Evolutionary conservation across 2,329 filamentous ascomycete species (phyloP), one percentile per base, ranked within the genome.

Genomic region (Apiospora arundinis): DNA sequence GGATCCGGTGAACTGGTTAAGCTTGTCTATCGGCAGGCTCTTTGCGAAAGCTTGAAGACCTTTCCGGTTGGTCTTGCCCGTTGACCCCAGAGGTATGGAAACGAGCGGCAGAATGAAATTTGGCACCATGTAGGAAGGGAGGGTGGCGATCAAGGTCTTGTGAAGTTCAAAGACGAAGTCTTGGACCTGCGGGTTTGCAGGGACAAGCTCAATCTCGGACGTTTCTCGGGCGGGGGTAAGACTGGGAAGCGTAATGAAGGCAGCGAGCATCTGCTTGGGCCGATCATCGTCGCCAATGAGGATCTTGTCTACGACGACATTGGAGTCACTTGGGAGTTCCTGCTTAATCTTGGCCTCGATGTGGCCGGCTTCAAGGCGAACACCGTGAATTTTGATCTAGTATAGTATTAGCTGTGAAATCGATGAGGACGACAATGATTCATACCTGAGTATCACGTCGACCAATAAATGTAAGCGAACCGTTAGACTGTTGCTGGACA

Each of bases 391-490:
- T 42, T 70, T 70, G 56, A 63, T 63, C 56, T 63, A 23, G 5
- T 4, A 14, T 1, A 21, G 23, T 14, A 37, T 70, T 65, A 70
- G 52, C 48, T 14, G 14, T 45, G 12, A 45, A 16, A 45, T 1
- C 18, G 6, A 2, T 32, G n/a, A 8, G 21, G 1, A 11, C 8
- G 56, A 63, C 4, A 18, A 5, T 23, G 8, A 0, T 37, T n/a
- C 32, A 12, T 63, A 84, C 75, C 60, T 82, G 80, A 1, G 77
- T 78, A 71, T 84, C 82, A 14, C 81, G 79, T 8, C 82, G 80
- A 9, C 81, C 79, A 3, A 77, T 63, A 70, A 80, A 77, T 2
- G 74, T 71, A 11, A 84, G 67, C 0, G 75, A 68, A 28, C 82
- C 82, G 52, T 80, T 77, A 1, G 45, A 68, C 25, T n/a, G 70